A percentile compares a stretch with the other conserved stretches of the same genome.
phyloP scores from a whole-genome alignment of 257 asterid genomes.

The Lantana camara region DNA sequence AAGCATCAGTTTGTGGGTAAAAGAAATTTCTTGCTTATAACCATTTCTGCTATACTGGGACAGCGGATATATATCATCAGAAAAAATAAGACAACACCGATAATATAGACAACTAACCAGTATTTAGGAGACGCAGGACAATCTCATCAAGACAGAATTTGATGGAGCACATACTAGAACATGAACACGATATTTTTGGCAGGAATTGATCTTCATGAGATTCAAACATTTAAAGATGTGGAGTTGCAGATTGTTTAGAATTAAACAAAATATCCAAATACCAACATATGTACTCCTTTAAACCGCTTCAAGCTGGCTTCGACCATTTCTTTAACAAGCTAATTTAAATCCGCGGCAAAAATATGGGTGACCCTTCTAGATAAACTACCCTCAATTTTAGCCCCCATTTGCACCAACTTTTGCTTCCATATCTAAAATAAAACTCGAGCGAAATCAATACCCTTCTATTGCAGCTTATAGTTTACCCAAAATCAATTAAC shows the following conservation, averaged over 20 bases:
- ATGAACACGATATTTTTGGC: constrained; percentile 91
- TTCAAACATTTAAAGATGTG: constrained; percentile 27
- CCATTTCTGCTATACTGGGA: no score
- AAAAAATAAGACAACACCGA: constrained; percentile 19
- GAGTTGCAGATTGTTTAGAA: constrained; percentile 21
- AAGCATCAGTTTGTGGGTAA: no score
- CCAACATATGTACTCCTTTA: constrained; percentile 54
- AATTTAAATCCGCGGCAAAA: constrained; percentile 56
- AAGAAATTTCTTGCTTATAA: no score
- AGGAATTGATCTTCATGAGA: constrained; percentile 67
- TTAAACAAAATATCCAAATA: no score
- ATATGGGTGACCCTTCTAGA: constrained; percentile 66
- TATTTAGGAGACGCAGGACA: constrained; percentile 72
- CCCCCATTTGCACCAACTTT: constrained; percentile 86
- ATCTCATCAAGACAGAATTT: constrained; percentile 99
- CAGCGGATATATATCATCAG: constrained; percentile 17
- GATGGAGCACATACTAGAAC: constrained; percentile 90
- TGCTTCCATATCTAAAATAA: constrained; percentile 80
- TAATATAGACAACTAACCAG: constrained; percentile 52
- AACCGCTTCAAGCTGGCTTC: constrained; percentile 49
- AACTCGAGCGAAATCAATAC: background rate
- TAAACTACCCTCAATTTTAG: constrained; percentile 49
- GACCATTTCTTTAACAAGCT: constrained; percentile 49
- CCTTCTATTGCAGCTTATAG: constrained; percentile 19
- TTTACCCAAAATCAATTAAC: background rate